Evolutionary conservation across 306 rosid genomes (phyloP).

Genomic region (Vicia sativa): DNA sequence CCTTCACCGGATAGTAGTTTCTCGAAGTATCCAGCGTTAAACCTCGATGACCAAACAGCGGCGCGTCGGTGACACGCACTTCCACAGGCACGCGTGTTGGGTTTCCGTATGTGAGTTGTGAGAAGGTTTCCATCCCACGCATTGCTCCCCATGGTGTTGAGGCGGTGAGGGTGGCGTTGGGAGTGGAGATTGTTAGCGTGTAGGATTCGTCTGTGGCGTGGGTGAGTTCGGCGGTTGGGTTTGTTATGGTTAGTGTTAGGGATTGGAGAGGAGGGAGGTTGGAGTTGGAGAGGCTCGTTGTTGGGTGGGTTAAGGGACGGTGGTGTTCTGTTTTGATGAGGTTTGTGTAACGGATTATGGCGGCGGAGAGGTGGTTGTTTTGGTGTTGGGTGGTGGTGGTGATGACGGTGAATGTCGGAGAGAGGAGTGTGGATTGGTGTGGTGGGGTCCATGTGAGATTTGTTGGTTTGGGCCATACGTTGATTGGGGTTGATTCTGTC

Average conservation of each 20-base stretch:
- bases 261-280: constrained; percentile 48
- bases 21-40: constrained; percentile 76
- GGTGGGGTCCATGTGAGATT: constrained; percentile 66
- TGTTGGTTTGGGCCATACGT: constrained; percentile 82
- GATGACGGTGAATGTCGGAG: constrained; percentile 62
- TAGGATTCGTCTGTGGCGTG: constrained; percentile 78
- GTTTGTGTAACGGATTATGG: constrained; percentile 55
- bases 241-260: constrained; percentile 44
- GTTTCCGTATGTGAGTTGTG: constrained; percentile 73
- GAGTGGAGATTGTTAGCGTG: constrained; percentile 47
- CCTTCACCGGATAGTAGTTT: constrained; percentile 63
- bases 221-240: constrained; percentile 50
- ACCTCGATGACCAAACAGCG: constrained; percentile 63
- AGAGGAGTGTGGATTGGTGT: constrained; percentile 48
- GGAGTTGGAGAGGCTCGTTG: constrained; percentile 34
- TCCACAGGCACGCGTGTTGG: constrained; percentile 59
- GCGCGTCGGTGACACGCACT: constrained; percentile 55
- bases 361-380: constrained; percentile 53
- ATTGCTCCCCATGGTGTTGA: constrained; percentile 76
- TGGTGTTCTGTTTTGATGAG: constrained; percentile 67
- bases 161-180: constrained; percentile 48
- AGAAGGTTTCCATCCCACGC: constrained; percentile 80
- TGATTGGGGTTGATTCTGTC: constrained; percentile 17
- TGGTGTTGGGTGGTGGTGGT: constrained; percentile 44
- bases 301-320: constrained; percentile 51